These are phyloP conservation scores for Neophaeococcomyces aloes DNA, from an alignment of 2,329 filamentous ascomycete genomes.

Conservation along the genomic window DNA sequence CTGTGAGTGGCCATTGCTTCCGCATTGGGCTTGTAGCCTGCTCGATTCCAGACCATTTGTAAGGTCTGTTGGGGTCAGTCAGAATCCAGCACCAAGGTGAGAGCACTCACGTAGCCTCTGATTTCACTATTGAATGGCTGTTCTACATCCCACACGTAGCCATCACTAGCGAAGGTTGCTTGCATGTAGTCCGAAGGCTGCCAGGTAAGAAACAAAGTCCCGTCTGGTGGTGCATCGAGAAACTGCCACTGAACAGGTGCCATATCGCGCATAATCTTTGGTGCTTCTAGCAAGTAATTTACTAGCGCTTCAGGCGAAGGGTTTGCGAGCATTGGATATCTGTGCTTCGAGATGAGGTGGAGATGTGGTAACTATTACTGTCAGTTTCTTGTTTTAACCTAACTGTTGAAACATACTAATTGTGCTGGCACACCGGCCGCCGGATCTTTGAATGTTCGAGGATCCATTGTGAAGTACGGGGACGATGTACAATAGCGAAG, in stretches of 20 bases:
- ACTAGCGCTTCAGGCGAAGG: constrained; percentile 68
- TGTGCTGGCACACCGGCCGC: constrained; percentile 38
- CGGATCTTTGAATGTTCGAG: constrained; percentile 32
- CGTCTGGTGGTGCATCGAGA: constrained; percentile 70
- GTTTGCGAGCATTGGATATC: constrained; percentile 63
- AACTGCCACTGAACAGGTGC: constrained; percentile 91
- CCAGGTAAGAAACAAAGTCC: constrained; percentile 77
- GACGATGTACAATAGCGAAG: background rate
- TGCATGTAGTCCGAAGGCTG: constrained; percentile 64
- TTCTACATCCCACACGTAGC: constrained; percentile 83
- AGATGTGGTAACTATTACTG: constrained; percentile 65
- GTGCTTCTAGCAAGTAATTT: constrained; percentile 71
- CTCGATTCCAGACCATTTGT: constrained; percentile 77
- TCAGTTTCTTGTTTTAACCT: constrained; percentile 6
- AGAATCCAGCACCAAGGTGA: constrained; percentile 29
- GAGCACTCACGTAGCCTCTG: constrained; percentile 52
- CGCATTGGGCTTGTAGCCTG: constrained; percentile 62
- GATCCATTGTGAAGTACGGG: constrained; percentile 4
- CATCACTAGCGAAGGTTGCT: constrained; percentile 75
- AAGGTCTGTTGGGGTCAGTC: constrained; percentile 50
- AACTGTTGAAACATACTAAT: constrained; percentile 26
- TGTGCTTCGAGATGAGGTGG: constrained; percentile 74
- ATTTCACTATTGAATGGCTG: constrained; percentile 64
- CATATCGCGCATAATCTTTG: constrained; percentile 72
- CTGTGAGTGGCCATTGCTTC: constrained; percentile 68